Base-by-base conservation (phyloP, 306 rosid genomes). In the Leucaena leucocephala region DNA sequence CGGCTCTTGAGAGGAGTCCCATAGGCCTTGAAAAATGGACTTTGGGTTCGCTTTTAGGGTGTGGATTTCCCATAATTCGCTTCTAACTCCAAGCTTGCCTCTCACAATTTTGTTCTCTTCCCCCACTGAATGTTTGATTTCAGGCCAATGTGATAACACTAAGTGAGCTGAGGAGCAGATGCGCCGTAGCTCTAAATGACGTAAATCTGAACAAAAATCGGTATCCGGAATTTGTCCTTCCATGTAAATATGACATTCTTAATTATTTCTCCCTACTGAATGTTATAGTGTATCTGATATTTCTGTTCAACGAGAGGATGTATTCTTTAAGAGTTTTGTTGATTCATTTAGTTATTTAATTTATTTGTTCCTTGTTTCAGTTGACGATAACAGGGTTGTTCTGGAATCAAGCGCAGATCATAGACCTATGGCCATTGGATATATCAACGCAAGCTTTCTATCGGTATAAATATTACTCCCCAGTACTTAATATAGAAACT, bases 391-490 rank as follows among this genome's bases (percentile, higher is more conserved):
- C 65, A 87, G 98, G 86, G 86, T 91, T 21, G 94, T 93, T 49
- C 97, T 92, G 40, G 79, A 84, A 49, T 88, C 90, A 0, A 85
- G 94, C 71, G 76, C 85, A 58, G 97, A 95, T 87, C 89, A 91
- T 77, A 92, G 98, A 80, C 91, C 94, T 72, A 77, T 85, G 17
- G 97, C 98, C 22, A 82, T 52, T 82, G 98, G 98, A 65, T 93
- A 92, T 86, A 86, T 95, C 83, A 95, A 95, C 82, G 99, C 97
- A 57, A 95, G 97, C 93, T 54, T 87, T 33, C 72, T 95, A 61
- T 69, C 83, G 88, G 97, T 92, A 87, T 10, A n/a, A 33, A 22
- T 73, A 48, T 75, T 27, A 27, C 27, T 27, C 27, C 27, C 1
- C 27, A 27, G 27, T 27, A 27, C 27, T 27, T 27, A 27, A 27